A percentile compares a stretch with the other conserved stretches of the same genome.
Evolutionary conservation across 352 stramenopile species (phyloP).

Genomic region (Globisporangium heterothallicum): DNA sequence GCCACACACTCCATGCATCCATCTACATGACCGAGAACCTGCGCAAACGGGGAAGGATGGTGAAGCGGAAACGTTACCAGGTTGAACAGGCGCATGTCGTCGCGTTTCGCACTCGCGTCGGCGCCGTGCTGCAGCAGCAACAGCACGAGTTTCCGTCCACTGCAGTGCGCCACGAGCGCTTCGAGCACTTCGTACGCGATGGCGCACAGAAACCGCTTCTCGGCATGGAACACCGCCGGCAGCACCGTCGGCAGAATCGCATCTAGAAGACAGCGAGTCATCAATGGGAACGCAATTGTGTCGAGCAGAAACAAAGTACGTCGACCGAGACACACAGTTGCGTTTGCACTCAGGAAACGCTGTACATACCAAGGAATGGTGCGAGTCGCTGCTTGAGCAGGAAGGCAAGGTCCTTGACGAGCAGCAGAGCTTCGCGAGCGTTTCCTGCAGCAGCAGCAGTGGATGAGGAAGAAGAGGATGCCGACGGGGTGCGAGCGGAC

Average conservation of each 20-base stretch:
- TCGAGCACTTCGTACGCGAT: constrained; percentile 55
- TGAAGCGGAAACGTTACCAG: constrained; percentile 21
- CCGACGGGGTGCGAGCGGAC: constrained; percentile 4
- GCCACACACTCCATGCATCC: not conserved
- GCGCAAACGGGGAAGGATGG: not conserved
- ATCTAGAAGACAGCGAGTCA: constrained; percentile 19
- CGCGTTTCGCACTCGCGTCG: constrained; percentile 20
- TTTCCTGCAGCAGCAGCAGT: constrained; percentile 1
- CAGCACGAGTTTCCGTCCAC: constrained; percentile 29
- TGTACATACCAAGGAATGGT: constrained; percentile 38
- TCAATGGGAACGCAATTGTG: constrained; percentile 1
- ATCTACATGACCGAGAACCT: not conserved
- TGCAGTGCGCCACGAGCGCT: constrained; percentile 47
- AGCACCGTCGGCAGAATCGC: constrained; percentile 39
- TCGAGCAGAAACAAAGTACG: no score
- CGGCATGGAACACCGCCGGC: constrained; percentile 34
- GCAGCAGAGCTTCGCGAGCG: constrained; percentile 31
- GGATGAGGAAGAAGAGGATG: constrained; percentile 7
- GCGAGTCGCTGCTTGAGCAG: constrained; percentile 38
- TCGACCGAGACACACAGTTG: no score
- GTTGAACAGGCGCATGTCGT: constrained; percentile 46
- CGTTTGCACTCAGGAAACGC: not conserved
- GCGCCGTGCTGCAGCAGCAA: constrained; percentile 29
- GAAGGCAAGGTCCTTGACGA: constrained; percentile 59
- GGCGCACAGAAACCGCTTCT: constrained; percentile 58